Evolutionary conservation across 441 rosid species (phyloP), one percentile per base, ranked within the genome.

Genomic region (Melastoma candidum): DNA sequence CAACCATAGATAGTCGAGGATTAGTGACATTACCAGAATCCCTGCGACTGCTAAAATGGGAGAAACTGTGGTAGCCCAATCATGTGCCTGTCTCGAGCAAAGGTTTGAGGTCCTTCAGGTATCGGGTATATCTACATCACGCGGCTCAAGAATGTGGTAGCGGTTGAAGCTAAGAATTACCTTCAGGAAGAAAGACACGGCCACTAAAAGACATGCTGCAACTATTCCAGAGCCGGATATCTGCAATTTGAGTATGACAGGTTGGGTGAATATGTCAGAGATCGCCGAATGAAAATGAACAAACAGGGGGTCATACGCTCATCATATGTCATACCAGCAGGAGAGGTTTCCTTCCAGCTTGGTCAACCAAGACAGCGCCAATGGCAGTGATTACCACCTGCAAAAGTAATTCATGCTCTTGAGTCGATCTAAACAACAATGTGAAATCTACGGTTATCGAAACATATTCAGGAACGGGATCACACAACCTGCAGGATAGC

Each of bases 261-360:
- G 48, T 47, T 12, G 32, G 12, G 26, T 27, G 5, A 48, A 44
- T 45, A 10, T 26, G 11, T 13, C 9, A 17, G 22, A 17, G 22
- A 17, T 17, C 22, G 22, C 22, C 22, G 22, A 17, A 17, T 17
- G 22, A 17, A 17, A 17, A 17, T 17, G 26, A 12, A 7, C 2
- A 29, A 29, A 29, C 36, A 6, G 5, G 36, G 7, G 36, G 7
- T 6, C 36, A 29, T 29, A 6, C 11, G 14, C 26, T 44, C 17
- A n/a, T 32, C 43, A 12, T 51, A 12, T 22, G 46, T 11, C 44
- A 50, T 81, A 84, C 97, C 86, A 84, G 59, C 62, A 88, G 61
- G 51, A 88, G 83, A 57, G 95, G 97, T 73, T 84, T 93, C 73
- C 98, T 88, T 83, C 97, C 97, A 3, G 79, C 92, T 75, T 69